phyloP scores from a whole-genome alignment of 306 rosid species.

The Cajanus cajan region DNA sequence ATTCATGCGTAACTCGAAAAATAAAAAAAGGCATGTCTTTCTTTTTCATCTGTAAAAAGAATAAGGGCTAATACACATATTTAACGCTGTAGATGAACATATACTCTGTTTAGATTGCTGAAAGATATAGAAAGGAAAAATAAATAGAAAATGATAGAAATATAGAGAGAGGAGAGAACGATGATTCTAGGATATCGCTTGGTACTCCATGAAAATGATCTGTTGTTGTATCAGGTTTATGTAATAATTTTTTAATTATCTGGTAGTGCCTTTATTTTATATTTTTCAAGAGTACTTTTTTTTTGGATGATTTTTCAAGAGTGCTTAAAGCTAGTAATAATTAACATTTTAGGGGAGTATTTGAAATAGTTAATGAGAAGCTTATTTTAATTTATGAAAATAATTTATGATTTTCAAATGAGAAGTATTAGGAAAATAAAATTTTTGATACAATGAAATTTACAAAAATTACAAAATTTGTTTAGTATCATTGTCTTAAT shows the following conservation, averaged over 20 bases:
- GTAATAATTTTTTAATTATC: not conserved
- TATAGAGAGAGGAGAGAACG: not conserved
- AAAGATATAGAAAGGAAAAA: not conserved
- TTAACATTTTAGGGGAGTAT: not conserved
- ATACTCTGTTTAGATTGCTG: not conserved
- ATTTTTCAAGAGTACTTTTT: too few species aligned
- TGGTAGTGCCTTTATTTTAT: not conserved
- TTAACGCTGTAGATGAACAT: not conserved
- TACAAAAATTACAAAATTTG: too few species aligned
- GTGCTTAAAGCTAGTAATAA: not conserved
- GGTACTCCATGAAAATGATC: not conserved
- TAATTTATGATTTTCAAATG: too few species aligned
- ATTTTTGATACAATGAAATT: too few species aligned
- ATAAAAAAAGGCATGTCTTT: not conserved
- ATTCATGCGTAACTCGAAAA: not conserved
- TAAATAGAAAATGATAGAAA: not conserved
- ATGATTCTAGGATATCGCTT: not conserved
- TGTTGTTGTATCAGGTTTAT: not conserved
- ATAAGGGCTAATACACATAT: not conserved
- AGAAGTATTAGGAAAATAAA: too few species aligned
- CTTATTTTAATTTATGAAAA: not conserved
- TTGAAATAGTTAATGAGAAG: not conserved
- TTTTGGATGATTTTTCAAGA: too few species aligned
- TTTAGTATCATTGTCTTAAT: too few species aligned
- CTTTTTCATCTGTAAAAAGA: not conserved